Base-by-base conservation (phyloP, 108 stramenopile species). In the Cyclotella baltica region DNA sequence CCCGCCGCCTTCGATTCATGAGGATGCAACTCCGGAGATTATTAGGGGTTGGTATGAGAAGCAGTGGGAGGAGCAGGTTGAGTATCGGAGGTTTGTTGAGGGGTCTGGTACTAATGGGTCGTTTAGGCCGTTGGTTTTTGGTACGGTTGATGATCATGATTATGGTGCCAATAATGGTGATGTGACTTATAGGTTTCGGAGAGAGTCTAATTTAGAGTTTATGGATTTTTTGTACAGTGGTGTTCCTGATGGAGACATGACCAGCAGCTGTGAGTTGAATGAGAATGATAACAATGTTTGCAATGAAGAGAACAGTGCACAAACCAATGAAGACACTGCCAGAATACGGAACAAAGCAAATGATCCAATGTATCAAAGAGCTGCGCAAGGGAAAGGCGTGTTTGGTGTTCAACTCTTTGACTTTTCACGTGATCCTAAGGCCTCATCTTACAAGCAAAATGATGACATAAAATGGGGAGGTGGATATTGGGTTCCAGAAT, bases 141-240 rank as follows among this genome's bases (percentile, higher is more conserved):
- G 93, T 15, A 88, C 88, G 3, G 69, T 91, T 43, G 96, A 96
- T 78, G 96, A 96, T 81, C 96, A 96, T 70, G 93, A 96, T 64
- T 92, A 88, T 51, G 93, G 93, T 1, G 57, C 35, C 28, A 92
- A 94, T 75, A 93, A 96, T 62, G 93, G 90, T 11, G 95, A 92
- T 72, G 56, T 51, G 19, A 87, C 86, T 1, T 96, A 88, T 71
- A 47, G 48, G 10, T 82, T 70, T 48, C 52, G 62, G 55, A 65
- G 33, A 78, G 85, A 84, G 72, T 84, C 73, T 23, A 83, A 67
- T 47, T 38, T 83, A 68, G 89, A 64, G 23, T 93, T 88, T 57
- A 73, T 92, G 25, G 79, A 88, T 19, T 96, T 96, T 76, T 58
- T 91, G 19, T 70, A 75, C 40, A 16, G 10, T 31, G 72, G 66